These are phyloP conservation scores for Cardiospermum halicacabum DNA, from an alignment of 345 rosid genomes.

Conservation along the genomic window DNA sequence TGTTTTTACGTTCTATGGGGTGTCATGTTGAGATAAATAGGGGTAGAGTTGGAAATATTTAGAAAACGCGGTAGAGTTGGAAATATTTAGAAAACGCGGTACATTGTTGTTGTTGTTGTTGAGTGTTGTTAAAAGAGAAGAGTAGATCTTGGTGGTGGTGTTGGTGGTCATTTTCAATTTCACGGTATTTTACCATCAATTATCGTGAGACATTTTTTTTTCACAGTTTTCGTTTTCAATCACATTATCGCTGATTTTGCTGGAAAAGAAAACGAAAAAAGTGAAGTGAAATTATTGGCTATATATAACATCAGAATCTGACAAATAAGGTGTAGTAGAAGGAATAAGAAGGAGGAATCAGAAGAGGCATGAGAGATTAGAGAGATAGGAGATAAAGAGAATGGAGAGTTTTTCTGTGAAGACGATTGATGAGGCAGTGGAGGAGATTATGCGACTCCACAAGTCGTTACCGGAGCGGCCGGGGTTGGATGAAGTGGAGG, in stretches of 20 bases:
- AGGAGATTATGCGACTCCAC: conserved; percentile 81
- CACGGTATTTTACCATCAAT: conserved; percentile 11
- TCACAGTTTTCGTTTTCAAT: not conserved
- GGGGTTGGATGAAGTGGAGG: conserved; percentile 72
- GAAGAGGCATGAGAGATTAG: conserved; percentile 14
- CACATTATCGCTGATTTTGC: not conserved
- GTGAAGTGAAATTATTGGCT: not conserved
- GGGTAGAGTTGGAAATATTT: not conserved
- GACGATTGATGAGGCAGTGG: conserved; percentile 54
- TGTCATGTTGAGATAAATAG: no score
- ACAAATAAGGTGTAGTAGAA: conserved; percentile 5
- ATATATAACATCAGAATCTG: conserved; percentile 13
- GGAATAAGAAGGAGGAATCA: conserved; percentile 3
- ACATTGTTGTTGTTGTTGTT: no score
- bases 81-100: not conserved
- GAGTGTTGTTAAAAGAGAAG: no score
- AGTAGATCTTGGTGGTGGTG: conserved; percentile 5
- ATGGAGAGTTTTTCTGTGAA: conserved; percentile 38
- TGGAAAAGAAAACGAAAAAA: not conserved
- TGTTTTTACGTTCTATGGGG: no score
- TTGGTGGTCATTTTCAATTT: conserved; percentile 21
- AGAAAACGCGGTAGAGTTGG: not conserved
- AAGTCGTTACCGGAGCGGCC: conserved; percentile 78
- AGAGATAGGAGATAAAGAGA: not conserved
- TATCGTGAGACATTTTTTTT: not conserved